Evolutionary conservation across 768 basidiomycete species (phyloP), one percentile per base, ranked within the genome.

Genomic region (Tylopilus sp.): DNA sequence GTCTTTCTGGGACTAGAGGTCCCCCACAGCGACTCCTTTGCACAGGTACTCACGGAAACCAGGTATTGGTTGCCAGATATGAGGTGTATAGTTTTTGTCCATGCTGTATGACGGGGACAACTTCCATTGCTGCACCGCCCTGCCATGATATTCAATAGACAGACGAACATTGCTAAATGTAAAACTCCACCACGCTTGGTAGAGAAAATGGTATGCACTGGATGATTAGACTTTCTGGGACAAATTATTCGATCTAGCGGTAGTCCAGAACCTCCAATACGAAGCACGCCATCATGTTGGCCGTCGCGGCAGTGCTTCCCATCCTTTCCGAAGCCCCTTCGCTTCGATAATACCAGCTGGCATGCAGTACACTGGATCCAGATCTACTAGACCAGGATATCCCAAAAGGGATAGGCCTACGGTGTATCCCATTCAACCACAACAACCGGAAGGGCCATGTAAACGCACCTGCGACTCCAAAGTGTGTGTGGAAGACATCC

Each of bases 281-380:
- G 45, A 42, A 42, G 28, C 36, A 45, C 16, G 29, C 52, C 51
- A 48, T 66, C 36, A 66, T 34, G 33, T n/a, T 26, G 55, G 47
- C 58, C 55, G 57, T 34, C 68, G 67, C 29, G 68, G 67, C 42
- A 69, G 60, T 56, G 61, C 65, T 45, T 65, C 61, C 69, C 69
- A 71, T 24, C 61, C 65, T 64, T 87, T 92, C 58, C 76, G 74
- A 52, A 96, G 74, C 3, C 90, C 92, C 69, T 70, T 79, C 31
- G 68, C 69, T 65, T 88, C 83, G 38, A 92, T 90, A 9, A 93
- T 61, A 12, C 66, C 67, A 1, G 87, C 87, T 9, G 93, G 96
- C 93, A 98, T 93, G 72, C 96, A 98, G 64, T 94, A 97, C 21
- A 97, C 87, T 0, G 96, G 96, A 66, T 98, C 97, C 37, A 98